Base-by-base conservation (phyloP, 768 basidiomycete species). In the Tricholoma terreum region DNA sequence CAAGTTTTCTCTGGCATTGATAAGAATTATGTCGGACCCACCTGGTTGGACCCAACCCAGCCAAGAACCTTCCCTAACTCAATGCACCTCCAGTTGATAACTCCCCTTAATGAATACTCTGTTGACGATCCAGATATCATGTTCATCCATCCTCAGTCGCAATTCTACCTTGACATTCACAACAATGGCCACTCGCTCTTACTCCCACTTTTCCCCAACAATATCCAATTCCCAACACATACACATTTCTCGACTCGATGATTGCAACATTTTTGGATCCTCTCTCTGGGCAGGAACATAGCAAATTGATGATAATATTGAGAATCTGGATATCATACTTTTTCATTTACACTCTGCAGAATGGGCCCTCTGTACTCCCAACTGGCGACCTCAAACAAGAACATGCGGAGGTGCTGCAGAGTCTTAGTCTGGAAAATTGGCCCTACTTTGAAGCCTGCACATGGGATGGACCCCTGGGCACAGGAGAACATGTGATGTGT, bases 181-280 rank as follows among this genome's bases (percentile, higher is more conserved):
- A 61, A 67, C 15, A 15, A 58, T 27, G 54, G 36, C 27, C 61
- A 45, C 30, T 65, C 64, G 7, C 30, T 60, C 45, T 34, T 58
- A 4, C 57, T 62, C 31, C 40, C 54, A 3, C 56, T 57, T 10
- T 60, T 58, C 50, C 62, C 61, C 11, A 27, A 24, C 0, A 57
- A 30, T 35, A 57, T 64, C 21, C 57, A 45, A 6, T 60, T 62
- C 40, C 65, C 63, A 24, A 61, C 62, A 15, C 40, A 31, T 12
- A 38, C 50, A 42, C 62, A 4, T 59, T 59, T 46, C 35, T 58
- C 2, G 43, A 45, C 43, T 45, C 22, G 11, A 45, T 45, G 56
- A 52, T 33, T 9, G 33, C 9, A 3, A 43, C 42, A 43, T 21
- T 43, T 21, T 43, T 43, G 22, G 42, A 43, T 11, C 42, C 42